Conservation (phyloP, 2,329 filamentous ascomycete species). For the Dactylellina haptotyla region DNA sequence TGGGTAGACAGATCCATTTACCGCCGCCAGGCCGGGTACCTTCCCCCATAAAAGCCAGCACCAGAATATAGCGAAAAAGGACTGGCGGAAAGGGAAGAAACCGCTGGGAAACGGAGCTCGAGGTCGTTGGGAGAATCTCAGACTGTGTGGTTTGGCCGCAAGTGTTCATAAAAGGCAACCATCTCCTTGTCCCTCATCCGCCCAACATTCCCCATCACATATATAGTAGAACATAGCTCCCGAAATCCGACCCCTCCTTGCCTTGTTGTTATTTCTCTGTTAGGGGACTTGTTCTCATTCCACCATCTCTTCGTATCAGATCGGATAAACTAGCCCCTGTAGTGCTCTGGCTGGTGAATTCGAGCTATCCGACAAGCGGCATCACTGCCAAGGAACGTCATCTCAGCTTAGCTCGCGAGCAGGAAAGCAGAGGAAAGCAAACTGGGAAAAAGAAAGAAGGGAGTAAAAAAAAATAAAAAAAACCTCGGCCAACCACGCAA, state of each 20-base stretch:
- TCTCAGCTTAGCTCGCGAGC: slow-evolving; percentile 8
- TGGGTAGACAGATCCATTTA: no score
- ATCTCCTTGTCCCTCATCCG: background rate
- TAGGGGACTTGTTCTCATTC: no score
- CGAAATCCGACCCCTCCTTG: background rate
- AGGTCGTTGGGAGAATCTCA: no score
- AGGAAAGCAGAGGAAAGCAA: background rate
- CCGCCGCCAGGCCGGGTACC: no score
- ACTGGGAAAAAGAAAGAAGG: background rate
- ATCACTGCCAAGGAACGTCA: slow-evolving; percentile 50
- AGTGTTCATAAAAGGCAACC: background rate
- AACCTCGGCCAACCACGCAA: slow-evolving; percentile 5
- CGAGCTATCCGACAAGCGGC: no score
- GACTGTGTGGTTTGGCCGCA: no score
- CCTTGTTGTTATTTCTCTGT: no score
- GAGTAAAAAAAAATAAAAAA: slow-evolving; percentile 3
- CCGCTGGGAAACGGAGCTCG: slow-evolving; percentile 29
- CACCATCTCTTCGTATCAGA: background rate
- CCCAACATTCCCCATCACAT: slow-evolving; percentile 1
- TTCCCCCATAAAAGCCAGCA: no score
- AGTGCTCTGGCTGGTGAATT: no score
- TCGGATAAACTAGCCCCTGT: slow-evolving; percentile 11
- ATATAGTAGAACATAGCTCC: no score
- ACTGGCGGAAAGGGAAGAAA: slow-evolving; percentile 33
- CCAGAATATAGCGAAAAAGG: no score